A percentile compares a stretch with the other conserved stretches of the same genome.
phyloP scores from a whole-genome alignment of 2,329 filamentous ascomycete species.

The Ascochyta viciae-villosae region DNA sequence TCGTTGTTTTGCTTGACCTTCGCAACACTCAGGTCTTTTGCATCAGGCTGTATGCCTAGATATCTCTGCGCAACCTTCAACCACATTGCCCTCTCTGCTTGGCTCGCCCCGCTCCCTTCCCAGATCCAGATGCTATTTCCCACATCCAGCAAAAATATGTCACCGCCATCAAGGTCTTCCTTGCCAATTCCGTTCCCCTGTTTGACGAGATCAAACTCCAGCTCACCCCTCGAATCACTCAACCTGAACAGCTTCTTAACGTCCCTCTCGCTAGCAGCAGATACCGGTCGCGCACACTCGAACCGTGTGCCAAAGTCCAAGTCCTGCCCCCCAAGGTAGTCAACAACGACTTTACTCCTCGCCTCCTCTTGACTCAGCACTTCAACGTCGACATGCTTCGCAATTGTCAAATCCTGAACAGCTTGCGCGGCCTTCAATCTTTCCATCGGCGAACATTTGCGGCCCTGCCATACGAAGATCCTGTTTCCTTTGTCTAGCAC shows the following conservation, averaged over 20 bases:
- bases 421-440: conserved; percentile 73
- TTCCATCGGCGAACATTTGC: conserved; percentile 70
- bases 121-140: conserved; percentile 70
- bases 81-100: conserved; percentile 67
- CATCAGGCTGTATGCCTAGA: conserved; percentile 53
- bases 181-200: conserved; percentile 57
- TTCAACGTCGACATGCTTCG: conserved; percentile 70
- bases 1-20: conserved; percentile 66
- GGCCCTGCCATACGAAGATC: conserved; percentile 75
- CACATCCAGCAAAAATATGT: conserved; percentile 69
- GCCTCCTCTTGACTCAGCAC: conserved; percentile 68
- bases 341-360: conserved; percentile 62
- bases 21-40: conserved; percentile 58
- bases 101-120: conserved; percentile 67
- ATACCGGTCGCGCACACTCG: conserved; percentile 53
- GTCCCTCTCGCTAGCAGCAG: conserved; percentile 27
- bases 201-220: conserved; percentile 66
- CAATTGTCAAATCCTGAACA: conserved; percentile 68
- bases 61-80: conserved; percentile 66
- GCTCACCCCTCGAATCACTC: conserved; percentile 65
- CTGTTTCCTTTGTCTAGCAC: conserved; percentile 68
- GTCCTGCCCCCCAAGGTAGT: conserved; percentile 49
- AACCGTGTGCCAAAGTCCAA: conserved; percentile 57
- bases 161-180: conserved; percentile 63
- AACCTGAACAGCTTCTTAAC: conserved; percentile 64